A percentile compares a stretch with the other conserved stretches of the same genome.
phyloP scores from a whole-genome alignment of 495 filamentous ascomycete genomes.

The Penicillium dipodomyicola region DNA sequence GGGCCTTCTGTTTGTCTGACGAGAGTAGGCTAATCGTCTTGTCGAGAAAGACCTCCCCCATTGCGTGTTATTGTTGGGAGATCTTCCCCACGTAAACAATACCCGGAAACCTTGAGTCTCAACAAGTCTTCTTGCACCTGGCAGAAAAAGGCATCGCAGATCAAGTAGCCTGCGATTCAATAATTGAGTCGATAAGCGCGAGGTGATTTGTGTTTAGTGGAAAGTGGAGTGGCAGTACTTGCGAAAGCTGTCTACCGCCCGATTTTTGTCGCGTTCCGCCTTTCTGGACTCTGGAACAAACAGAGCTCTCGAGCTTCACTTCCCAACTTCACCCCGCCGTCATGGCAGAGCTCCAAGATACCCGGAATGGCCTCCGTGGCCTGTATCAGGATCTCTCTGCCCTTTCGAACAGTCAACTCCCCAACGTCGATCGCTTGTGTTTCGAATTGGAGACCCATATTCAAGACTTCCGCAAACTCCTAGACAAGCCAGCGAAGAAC shows the following conservation, averaged over 20 bases:
- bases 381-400: constrained; percentile 76
- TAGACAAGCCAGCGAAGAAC: constrained; percentile 72
- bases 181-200: constrained; percentile 6
- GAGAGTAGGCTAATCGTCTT: constrained; percentile 41
- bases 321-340: constrained; percentile 22
- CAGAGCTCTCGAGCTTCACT: constrained; percentile 29
- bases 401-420: constrained; percentile 58
- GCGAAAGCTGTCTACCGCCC: constrained; percentile 24
- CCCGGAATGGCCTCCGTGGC: constrained; percentile 66
- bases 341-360: constrained; percentile 57
- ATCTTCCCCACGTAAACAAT: not conserved
- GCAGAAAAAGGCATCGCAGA: not conserved
- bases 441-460: constrained; percentile 66
- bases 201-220: constrained; percentile 12
- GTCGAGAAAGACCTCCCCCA: constrained; percentile 42
- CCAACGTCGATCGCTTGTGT: constrained; percentile 61
- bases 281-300: constrained; percentile 41
- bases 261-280: constrained; percentile 45
- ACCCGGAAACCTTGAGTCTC: not conserved
- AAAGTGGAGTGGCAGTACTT: constrained; percentile 13
- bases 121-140: not conserved
- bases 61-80: constrained; percentile 7
- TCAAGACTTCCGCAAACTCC: constrained; percentile 69
- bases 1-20: constrained; percentile 55
- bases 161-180: not conserved